These are phyloP conservation scores for Fagus crenata DNA, from an alignment of 306 rosid species.

Conservation along the genomic window DNA sequence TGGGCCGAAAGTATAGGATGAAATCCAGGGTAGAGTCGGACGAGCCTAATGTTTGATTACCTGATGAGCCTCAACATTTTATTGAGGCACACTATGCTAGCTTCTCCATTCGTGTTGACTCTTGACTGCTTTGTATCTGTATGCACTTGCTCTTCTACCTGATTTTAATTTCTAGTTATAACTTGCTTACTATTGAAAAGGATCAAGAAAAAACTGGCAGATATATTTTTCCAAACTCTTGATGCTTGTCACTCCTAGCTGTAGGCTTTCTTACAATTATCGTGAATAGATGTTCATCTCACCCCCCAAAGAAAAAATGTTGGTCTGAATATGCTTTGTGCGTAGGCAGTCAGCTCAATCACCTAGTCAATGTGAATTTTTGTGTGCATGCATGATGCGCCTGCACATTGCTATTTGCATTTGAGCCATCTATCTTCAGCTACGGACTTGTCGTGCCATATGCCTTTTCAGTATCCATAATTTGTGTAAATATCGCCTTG, in stretches of 20 bases:
- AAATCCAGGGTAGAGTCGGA: slow-evolving; percentile 47
- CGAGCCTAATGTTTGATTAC: slow-evolving; percentile 31
- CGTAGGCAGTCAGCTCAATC: too few relatives aligned
- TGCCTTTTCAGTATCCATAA: background rate
- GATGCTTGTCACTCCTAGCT: background rate
- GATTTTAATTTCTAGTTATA: background rate
- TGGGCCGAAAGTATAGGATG: slow-evolving; percentile 65
- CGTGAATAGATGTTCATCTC: too few relatives aligned
- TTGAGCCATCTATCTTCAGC: background rate
- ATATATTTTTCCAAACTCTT: background rate
- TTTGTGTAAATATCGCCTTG: background rate
- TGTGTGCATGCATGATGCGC: too few relatives aligned
- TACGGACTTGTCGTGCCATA: background rate
- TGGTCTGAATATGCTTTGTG: too few relatives aligned
- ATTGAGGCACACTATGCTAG: background rate
- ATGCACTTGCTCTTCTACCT: background rate
- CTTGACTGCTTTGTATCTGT: background rate
- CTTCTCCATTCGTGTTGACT: background rate
- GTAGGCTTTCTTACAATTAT: too few relatives aligned
- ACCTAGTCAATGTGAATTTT: too few relatives aligned
- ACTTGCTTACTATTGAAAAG: background rate
- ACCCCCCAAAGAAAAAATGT: too few relatives aligned
- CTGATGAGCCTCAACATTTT: background rate
- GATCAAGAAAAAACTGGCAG: slow-evolving; percentile 3
- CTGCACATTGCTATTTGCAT: too few relatives aligned